A percentile compares a stretch with the other conserved stretches of the same genome.
These are phyloP conservation scores for Rhododendron ferrugineum DNA, from an alignment of 148 eudicot genomes.

Conservation along the genomic window DNA sequence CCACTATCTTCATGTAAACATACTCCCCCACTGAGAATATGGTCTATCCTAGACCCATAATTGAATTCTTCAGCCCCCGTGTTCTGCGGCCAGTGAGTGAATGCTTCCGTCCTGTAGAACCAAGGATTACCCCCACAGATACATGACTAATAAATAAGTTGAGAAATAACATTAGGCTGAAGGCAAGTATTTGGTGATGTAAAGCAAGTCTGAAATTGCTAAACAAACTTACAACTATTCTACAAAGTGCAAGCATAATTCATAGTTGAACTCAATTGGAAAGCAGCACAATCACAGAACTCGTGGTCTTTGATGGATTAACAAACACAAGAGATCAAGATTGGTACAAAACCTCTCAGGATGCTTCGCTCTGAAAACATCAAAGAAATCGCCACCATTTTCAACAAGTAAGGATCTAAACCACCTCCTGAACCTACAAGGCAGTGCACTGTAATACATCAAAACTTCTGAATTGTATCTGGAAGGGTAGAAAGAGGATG, in stretches of 20 bases:
- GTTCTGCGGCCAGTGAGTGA: constrained; percentile 82
- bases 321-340: not conserved
- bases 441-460: not conserved
- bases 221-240: not conserved
- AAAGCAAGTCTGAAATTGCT: not conserved
- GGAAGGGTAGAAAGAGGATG: not conserved
- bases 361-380: constrained; percentile 42
- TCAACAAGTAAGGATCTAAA: constrained; percentile 64
- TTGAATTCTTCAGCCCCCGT: constrained; percentile 91
- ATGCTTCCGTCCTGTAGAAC: constrained; percentile 69
- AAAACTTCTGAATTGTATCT: not conserved
- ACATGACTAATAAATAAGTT: not conserved
- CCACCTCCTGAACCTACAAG: constrained; percentile 85
- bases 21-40: constrained; percentile 67
- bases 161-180: not conserved
- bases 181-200: not conserved
- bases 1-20: constrained; percentile 59
- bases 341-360: constrained; percentile 21
- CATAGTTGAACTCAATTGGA: not conserved
- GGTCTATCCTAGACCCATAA: constrained; percentile 93
- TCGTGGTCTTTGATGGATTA: not conserved
- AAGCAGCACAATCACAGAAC: constrained; percentile 3
- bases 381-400: constrained; percentile 68
- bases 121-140: not conserved
- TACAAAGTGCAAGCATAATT: not conserved